Conservation (phyloP, 2,329 filamentous ascomycete genomes). For the Pseudogymnoascus destructans region DNA sequence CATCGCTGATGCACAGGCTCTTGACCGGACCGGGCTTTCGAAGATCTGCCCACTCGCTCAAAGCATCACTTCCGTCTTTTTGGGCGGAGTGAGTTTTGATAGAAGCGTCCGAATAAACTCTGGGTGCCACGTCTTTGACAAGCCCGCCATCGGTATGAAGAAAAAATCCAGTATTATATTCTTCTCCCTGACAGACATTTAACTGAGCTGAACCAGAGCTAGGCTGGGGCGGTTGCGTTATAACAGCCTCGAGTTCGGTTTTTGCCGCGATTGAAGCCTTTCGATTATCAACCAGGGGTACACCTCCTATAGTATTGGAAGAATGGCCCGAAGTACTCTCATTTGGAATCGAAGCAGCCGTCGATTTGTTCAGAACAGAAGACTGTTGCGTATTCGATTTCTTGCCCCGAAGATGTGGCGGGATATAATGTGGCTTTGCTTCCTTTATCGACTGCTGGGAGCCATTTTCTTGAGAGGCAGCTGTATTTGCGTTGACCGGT, state of each 20-base stretch:
- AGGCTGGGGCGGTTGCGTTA: not conserved
- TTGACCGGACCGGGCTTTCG: constrained; percentile 1
- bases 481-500: not conserved
- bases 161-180: not conserved
- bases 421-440: not conserved
- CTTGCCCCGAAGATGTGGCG: constrained; percentile 10
- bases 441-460: not conserved
- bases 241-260: not conserved
- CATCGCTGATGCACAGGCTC: not conserved
- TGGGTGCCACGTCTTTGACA: not conserved
- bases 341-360: not conserved
- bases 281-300: not conserved
- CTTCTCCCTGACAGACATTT: not conserved
- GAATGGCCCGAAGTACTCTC: not conserved
- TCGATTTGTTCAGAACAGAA: not conserved
- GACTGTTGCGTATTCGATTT: not conserved
- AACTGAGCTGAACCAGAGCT: not conserved
- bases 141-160: not conserved
- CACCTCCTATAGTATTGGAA: not conserved
- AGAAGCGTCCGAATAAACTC: not conserved
- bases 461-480: not conserved
- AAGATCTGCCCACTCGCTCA: not conserved
- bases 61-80: not conserved
- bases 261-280: not conserved
- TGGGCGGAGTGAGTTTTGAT: not conserved